A percentile compares a stretch with the other conserved stretches of the same genome.
Conservation (phyloP, 139 green algal species). For the Yamagishiella unicocca region DNA sequence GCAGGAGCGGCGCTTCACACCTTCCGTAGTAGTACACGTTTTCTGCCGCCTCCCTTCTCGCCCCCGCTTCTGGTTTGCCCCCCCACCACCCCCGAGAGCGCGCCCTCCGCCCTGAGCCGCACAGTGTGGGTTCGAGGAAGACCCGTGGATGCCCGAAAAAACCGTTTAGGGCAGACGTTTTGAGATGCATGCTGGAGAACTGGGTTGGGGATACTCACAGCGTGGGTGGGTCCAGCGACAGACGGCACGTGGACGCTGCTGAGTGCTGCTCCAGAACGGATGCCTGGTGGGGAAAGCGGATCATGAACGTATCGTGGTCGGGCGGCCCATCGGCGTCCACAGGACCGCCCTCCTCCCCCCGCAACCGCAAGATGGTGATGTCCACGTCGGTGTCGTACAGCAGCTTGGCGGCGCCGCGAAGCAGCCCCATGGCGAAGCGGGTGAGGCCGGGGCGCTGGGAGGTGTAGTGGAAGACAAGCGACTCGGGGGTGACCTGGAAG, state of each 20-base stretch:
- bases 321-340: background rate
- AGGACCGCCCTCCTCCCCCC: background rate
- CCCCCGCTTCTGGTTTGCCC: too few species aligned
- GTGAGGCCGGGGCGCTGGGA: constrained; percentile 25
- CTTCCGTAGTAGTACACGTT: too few species aligned
- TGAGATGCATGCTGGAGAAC: too few species aligned
- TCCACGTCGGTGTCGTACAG: background rate
- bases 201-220: constrained; percentile 11
- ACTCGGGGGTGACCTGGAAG: constrained; percentile 6
- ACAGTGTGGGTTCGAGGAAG: too few species aligned
- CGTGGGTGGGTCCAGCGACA: background rate
- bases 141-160: too few species aligned
- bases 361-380: background rate
- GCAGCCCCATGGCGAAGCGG: constrained; percentile 11
- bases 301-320: constrained; percentile 11
- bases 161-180: too few species aligned
- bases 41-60: too few species aligned
- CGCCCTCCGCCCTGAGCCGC: too few species aligned
- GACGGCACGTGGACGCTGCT: background rate
- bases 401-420: constrained; percentile 16
- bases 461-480: constrained; percentile 22
- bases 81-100: too few species aligned
- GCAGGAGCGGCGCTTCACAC: too few species aligned
- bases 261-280: background rate
- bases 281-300: background rate